Percentiles rank a stretch among this genome's conserved stretches.
These are phyloP conservation scores for Penicillium sp. DNA, from an alignment of 2,329 filamentous ascomycete genomes.

Conservation along the genomic window DNA sequence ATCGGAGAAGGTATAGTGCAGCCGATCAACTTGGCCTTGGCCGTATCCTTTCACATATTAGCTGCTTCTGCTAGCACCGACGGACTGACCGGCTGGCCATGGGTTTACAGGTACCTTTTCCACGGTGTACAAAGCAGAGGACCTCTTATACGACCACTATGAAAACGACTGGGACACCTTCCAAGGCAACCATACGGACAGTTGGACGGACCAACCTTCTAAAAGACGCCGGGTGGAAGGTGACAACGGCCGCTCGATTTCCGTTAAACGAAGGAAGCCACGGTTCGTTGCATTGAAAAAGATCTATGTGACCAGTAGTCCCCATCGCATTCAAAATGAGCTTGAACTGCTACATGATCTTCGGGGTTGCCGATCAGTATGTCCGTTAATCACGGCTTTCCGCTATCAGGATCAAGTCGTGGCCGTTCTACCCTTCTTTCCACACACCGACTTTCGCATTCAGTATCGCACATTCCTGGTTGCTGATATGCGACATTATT, in stretches of 20 bases:
- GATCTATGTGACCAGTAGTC: slow-evolving; percentile 96
- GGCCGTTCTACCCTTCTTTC: slow-evolving; percentile 88
- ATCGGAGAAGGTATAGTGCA: slow-evolving; percentile 91
- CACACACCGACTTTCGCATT: slow-evolving; percentile 79
- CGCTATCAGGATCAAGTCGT: slow-evolving; percentile 88
- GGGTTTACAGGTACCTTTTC: slow-evolving; percentile 73
- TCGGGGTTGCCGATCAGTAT: slow-evolving; percentile 72
- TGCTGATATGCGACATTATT: slow-evolving; percentile 78
- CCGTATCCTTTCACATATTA: too few species aligned
- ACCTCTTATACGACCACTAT: slow-evolving; percentile 73
- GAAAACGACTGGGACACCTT: slow-evolving; percentile 78
- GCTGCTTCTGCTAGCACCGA: too few species aligned
- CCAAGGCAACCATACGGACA: slow-evolving; percentile 56
- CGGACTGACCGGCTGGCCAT: too few species aligned
- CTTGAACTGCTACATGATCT: slow-evolving; percentile 86
- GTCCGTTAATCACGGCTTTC: slow-evolving; percentile 94
- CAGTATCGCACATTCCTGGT: slow-evolving; percentile 89
- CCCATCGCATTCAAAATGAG: slow-evolving; percentile 87
- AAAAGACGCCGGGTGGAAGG: slow-evolving; percentile 45
- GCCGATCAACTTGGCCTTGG: too few species aligned
- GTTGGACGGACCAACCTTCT: too few species aligned
- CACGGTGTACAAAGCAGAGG: slow-evolving; percentile 96
- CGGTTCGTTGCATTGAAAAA: slow-evolving; percentile 97
- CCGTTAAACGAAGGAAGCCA: slow-evolving; percentile 46
- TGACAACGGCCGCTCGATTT: too few species aligned